A percentile compares a stretch with the other conserved stretches of the same genome.
Evolutionary conservation across 768 basidiomycete genomes (phyloP).

Genomic region (Mycena capillaripes): DNA sequence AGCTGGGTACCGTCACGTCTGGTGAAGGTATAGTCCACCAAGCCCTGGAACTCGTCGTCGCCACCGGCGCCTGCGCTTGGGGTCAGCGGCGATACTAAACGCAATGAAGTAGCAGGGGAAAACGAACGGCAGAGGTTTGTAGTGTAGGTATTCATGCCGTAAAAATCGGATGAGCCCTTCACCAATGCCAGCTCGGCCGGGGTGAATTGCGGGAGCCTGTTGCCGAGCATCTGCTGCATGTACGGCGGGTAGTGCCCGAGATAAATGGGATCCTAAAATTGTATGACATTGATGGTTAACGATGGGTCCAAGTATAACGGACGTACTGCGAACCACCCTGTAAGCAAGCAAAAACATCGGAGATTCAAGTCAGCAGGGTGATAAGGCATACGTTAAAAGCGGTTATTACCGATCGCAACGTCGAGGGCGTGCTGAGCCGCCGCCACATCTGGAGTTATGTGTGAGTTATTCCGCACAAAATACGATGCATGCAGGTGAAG

Average conservation of each 20-base stretch:
- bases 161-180: slow-evolving; percentile 78
- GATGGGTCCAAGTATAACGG: slow-evolving; percentile 33
- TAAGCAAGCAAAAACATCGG: slow-evolving; percentile 44
- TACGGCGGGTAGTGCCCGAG: slow-evolving; percentile 77
- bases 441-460: slow-evolving; percentile 62
- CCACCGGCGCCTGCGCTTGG: slow-evolving; percentile 65
- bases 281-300: slow-evolving; percentile 29
- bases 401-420: slow-evolving; percentile 72
- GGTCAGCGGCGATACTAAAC: background rate
- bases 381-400: slow-evolving; percentile 32
- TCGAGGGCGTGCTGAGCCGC: slow-evolving; percentile 82
- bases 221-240: slow-evolving; percentile 68
- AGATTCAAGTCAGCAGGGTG: slow-evolving; percentile 51
- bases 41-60: slow-evolving; percentile 74
- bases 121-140: slow-evolving; percentile 71
- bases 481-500: slow-evolving; percentile 2
- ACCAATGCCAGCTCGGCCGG: slow-evolving; percentile 69
- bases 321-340: slow-evolving; percentile 73
- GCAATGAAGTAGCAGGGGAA: background rate
- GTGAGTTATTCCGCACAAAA: background rate
- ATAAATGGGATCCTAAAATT: slow-evolving; percentile 72
- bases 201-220: slow-evolving; percentile 72
- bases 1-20: slow-evolving; percentile 75
- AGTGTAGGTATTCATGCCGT: slow-evolving; percentile 82
- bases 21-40: slow-evolving; percentile 72